phyloP scores from a whole-genome alignment of 371 early-diverging fungal species.

The Lichtheimia ramosa region DNA sequence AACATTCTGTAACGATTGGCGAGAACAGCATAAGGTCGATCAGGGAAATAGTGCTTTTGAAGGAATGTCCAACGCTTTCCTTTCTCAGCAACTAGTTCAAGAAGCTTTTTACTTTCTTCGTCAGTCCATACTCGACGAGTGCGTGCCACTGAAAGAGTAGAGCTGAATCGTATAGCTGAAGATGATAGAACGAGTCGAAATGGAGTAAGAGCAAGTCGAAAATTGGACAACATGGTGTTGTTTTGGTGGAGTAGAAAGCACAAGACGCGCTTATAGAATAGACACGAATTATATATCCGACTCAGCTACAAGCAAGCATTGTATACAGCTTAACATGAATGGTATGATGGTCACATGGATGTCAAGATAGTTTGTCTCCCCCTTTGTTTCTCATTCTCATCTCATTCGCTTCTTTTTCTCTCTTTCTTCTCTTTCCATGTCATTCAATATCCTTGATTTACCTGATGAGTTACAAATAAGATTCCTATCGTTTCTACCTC shows the following conservation, averaged over 20 bases:
- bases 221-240: no score
- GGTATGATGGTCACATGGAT: no score
- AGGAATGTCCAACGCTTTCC: slow-evolving; percentile 12
- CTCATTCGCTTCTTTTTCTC: background rate
- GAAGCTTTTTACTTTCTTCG: slow-evolving; percentile 11
- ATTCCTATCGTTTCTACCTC: background rate
- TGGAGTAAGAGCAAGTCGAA: no score
- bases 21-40: slow-evolving; percentile 17
- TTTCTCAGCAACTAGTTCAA: background rate
- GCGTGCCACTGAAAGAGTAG: background rate
- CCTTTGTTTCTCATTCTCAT: slow-evolving; percentile 1
- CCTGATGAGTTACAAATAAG: background rate
- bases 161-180: background rate
- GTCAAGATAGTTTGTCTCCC: background rate
- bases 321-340: no score
- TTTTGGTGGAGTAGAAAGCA: no score
- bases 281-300: no score
- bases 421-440: background rate
- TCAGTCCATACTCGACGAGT: slow-evolving; percentile 13
- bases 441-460: background rate
- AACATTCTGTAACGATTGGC: slow-evolving; percentile 22
- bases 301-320: no score
- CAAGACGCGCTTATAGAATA: no score
- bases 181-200: no score
- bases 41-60: slow-evolving; percentile 12